phyloP scores from a whole-genome alignment of 1,284 basidiomycete species.

The Ustilago shanxiensis region DNA sequence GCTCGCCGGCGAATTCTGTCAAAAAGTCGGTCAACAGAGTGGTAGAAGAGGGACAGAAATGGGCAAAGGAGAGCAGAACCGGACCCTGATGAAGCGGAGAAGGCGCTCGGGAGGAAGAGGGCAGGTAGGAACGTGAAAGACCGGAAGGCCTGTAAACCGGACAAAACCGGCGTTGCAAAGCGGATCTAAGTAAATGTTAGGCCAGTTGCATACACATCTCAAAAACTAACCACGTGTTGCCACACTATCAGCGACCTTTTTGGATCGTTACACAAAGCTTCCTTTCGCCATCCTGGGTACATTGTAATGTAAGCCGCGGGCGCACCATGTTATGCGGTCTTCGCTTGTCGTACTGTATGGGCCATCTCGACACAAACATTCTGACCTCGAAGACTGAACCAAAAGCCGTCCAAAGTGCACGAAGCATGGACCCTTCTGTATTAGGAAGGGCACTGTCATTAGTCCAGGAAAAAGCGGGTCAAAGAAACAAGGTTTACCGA shows the following conservation, averaged over 20 bases:
- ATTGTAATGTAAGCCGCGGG: no score
- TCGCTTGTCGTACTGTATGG: no score
- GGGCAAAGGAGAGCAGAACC: not conserved
- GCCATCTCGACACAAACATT: not conserved
- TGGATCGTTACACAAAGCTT: not conserved
- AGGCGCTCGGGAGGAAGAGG: not conserved
- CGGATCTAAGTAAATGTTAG: not conserved
- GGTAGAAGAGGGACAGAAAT: not conserved
- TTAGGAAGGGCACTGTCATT: no score
- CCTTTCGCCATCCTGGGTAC: no score
- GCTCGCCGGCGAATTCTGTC: not conserved
- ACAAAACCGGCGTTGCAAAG: not conserved
- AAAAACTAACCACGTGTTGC: not conserved
- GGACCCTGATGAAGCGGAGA: conserved; percentile 1
- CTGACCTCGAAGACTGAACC: not conserved
- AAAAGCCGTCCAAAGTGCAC: not conserved
- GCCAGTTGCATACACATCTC: not conserved
- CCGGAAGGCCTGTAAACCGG: not conserved
- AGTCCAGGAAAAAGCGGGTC: not conserved
- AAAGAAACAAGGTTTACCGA: not conserved
- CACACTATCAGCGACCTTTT: not conserved
- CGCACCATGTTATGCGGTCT: not conserved
- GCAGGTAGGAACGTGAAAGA: not conserved
- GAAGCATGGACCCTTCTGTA: no score
- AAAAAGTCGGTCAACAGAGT: not conserved